A percentile compares a stretch with the other conserved stretches of the same genome.
Evolutionary conservation across 2,329 filamentous ascomycete species (phyloP).

Genomic region (Blastomyces gilchristii): DNA sequence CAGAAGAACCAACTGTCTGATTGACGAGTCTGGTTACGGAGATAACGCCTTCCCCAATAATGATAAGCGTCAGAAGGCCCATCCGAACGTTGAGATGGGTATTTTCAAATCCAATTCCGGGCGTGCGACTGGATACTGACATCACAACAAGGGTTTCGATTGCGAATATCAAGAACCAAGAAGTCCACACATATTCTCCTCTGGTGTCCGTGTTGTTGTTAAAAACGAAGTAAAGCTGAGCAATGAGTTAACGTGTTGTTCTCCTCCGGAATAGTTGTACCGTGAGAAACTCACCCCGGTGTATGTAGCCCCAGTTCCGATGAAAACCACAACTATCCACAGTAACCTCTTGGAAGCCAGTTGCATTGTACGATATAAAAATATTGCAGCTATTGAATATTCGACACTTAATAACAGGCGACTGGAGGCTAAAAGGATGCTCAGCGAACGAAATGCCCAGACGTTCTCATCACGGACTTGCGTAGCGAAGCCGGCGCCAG

Average conservation of each 20-base stretch:
- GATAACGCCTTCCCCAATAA: slow-evolving; percentile 57
- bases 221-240: slow-evolving; percentile 29
- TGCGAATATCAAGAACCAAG: slow-evolving; percentile 48
- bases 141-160: slow-evolving; percentile 46
- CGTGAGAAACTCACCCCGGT: slow-evolving; percentile 19
- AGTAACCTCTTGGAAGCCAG: slow-evolving; percentile 21
- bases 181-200: slow-evolving; percentile 32
- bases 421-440: slow-evolving; percentile 41
- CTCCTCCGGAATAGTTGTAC: neutral
- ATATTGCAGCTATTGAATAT: slow-evolving; percentile 37
- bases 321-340: slow-evolving; percentile 25
- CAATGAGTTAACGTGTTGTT: neutral
- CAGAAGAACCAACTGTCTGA: slow-evolving; percentile 35
- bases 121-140: slow-evolving; percentile 44
- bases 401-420: slow-evolving; percentile 44
- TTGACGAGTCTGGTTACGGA: slow-evolving; percentile 48
- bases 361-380: slow-evolving; percentile 22
- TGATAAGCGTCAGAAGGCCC: slow-evolving; percentile 54
- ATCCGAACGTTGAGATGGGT: slow-evolving; percentile 56
- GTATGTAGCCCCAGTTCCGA: slow-evolving; percentile 22
- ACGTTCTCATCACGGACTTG: slow-evolving; percentile 32
- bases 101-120: slow-evolving; percentile 50
- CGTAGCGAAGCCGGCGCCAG: slow-evolving; percentile 40
- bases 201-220: slow-evolving; percentile 15
- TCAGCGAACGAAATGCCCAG: slow-evolving; percentile 37